Conservation (phyloP, 208 protist genomes). For the Spongospora subterranea region DNA sequence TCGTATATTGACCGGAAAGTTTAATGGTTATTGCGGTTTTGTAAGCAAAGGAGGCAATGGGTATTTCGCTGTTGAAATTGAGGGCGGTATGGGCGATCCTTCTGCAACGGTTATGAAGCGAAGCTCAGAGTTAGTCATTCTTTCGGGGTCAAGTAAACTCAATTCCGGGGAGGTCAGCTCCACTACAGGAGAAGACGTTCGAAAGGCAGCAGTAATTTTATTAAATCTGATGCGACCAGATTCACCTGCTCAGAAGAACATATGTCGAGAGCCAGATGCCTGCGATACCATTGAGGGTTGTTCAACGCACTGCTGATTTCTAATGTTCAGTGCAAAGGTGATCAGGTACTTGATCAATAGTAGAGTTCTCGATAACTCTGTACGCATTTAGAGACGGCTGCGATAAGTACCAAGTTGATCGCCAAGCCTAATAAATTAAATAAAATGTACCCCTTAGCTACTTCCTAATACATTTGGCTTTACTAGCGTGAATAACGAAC, state of each 20-base stretch:
- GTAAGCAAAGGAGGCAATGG: constrained; percentile 27
- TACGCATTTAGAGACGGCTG: too few relatives aligned
- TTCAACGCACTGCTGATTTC: background rate
- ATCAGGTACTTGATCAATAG: too few relatives aligned
- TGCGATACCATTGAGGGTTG: background rate
- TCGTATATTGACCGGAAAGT: constrained; percentile 23
- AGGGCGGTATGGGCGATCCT: background rate
- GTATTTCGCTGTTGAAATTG: constrained; percentile 48
- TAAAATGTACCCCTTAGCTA: too few relatives aligned
- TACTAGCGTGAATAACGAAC: too few relatives aligned
- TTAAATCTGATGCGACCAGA: background rate
- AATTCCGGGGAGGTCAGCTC: background rate
- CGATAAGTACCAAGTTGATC: too few relatives aligned
- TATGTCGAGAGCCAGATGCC: background rate
- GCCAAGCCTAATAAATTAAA: too few relatives aligned
- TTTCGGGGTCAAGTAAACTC: background rate
- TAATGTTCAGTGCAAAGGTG: too few relatives aligned
- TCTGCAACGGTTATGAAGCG: constrained; percentile 7
- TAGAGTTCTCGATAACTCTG: too few relatives aligned
- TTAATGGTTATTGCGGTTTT: background rate
- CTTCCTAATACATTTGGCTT: too few relatives aligned
- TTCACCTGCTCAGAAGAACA: background rate
- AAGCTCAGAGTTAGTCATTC: constrained; percentile 7
- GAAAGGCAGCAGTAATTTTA: background rate
- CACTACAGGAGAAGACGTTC: background rate